These are phyloP conservation scores for Solanum dulcamara DNA, from an alignment of 257 asterid species.

Conservation along the genomic window DNA sequence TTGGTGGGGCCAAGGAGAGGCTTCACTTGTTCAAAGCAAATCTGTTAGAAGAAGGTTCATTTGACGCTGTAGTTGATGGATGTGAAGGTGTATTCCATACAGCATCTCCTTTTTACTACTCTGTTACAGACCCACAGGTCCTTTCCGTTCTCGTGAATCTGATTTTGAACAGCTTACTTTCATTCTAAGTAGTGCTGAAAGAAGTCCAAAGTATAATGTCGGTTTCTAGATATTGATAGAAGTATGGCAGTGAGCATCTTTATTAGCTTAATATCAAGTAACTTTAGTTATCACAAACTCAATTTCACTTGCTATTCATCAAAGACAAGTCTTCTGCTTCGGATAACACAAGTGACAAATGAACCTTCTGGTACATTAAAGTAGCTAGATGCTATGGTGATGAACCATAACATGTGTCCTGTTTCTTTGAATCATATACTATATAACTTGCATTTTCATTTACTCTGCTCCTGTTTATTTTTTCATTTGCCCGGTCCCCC, in stretches of 20 bases:
- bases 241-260: not conserved
- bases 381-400: not conserved
- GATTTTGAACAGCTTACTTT: not conserved
- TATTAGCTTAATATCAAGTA: not conserved
- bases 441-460: not conserved
- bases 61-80: constrained; percentile 31
- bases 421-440: not conserved
- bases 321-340: not conserved
- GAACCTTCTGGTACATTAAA: not conserved
- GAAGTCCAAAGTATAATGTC: not conserved
- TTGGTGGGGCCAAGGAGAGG: constrained; percentile 47
- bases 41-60: constrained; percentile 29
- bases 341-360: not conserved
- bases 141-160: not conserved
- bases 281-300: not conserved
- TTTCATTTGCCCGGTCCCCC: not conserved
- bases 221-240: not conserved
- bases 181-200: not conserved
- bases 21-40: constrained; percentile 32
- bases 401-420: not conserved
- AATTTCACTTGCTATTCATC: not conserved
- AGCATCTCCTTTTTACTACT: constrained; percentile 31
- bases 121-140: constrained; percentile 2
- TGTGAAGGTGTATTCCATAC: constrained; percentile 45
- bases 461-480: not conserved